Evolutionary conservation across 495 filamentous ascomycete species (phyloP).

Genomic region (Neurospora terricola): DNA sequence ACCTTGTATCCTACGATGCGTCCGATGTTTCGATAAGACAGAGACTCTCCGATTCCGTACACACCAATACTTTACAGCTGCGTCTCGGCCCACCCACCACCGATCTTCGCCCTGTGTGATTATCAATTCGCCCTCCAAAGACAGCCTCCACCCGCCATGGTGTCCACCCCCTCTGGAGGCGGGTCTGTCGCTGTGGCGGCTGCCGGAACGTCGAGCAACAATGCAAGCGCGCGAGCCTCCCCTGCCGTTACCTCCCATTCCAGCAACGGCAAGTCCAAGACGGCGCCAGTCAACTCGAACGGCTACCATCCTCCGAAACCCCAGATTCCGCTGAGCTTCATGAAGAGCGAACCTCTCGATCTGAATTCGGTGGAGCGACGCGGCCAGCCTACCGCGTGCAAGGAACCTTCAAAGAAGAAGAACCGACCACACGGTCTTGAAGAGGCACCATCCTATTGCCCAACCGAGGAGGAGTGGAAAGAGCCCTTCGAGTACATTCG

Average conservation of each 20-base stretch:
- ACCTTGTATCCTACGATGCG: not conserved
- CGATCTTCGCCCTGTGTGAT: not conserved
- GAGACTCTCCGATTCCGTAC: not conserved
- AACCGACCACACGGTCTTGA: constrained; percentile 71
- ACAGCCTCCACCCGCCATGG: constrained; percentile 23
- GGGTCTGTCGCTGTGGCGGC: constrained; percentile 23
- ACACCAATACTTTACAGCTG: not conserved
- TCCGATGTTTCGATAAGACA: not conserved
- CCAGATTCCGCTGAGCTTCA: constrained; percentile 39
- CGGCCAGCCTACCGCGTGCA: constrained; percentile 62
- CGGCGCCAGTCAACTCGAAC: constrained; percentile 39
- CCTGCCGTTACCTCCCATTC: constrained; percentile 30
- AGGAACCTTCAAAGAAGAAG: constrained; percentile 64
- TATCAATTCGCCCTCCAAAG: not conserved
- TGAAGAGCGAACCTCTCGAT: constrained; percentile 58
- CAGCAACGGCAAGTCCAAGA: constrained; percentile 30
- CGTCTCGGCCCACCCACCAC: constrained; percentile 1
- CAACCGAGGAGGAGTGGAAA: constrained; percentile 87
- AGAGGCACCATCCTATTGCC: constrained; percentile 86
- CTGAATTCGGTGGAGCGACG: constrained; percentile 84
- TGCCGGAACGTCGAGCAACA: constrained; percentile 21
- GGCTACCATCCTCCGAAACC: constrained; percentile 41
- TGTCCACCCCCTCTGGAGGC: constrained; percentile 29
- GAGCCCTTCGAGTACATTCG: constrained; percentile 88
- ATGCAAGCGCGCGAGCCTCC: constrained; percentile 38